Evolutionary conservation across 352 stramenopile species (phyloP), one percentile per base, ranked within the genome.

Genomic region (Nothophytophthora sp.): DNA sequence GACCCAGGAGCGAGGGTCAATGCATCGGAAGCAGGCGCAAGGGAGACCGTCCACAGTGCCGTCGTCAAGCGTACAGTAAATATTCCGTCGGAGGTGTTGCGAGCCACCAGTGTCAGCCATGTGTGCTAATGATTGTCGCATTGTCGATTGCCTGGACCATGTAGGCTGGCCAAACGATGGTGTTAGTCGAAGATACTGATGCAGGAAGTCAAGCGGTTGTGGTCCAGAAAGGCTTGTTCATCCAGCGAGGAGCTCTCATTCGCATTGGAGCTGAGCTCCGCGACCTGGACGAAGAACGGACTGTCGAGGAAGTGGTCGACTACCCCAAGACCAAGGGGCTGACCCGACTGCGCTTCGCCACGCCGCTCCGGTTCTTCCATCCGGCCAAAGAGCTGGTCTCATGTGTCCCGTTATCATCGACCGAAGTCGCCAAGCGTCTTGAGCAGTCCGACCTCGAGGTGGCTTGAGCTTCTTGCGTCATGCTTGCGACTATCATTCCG

Each of bases 41-140:
- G 27, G 51, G 24, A 64, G 61, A 25, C 19, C 43, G 27, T 48
- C 55, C 2, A 65, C 11, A 22, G 60, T 45, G n/a, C 39, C 58
- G 46, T 47, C 54, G 24, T 15, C 59, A 54, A 25, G 49, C 53
- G 63, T 73, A 63, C 53, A 73, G 60, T 73, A 70, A 73, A 66
- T 56, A 44, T 7, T 41, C 24, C 40, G 40, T 43, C 33, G 28
- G 25, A 27, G 10, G 34, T 42, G 6, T 23, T 38, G 13, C 12
- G 39, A 29, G 18, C 32, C n/a, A 50, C 16, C 33, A 4, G 19
- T 13, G 11, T 4, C 32, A 15, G 16, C 29, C 22, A 10, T 20
- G 11, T 33, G 20, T 30, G 9, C 28, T 5, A 39, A 7, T 38
- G n/a, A n/a, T n/a, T n/a, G n/a, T n/a, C n/a, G n/a, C n/a, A n/a